phyloP scores from a whole-genome alignment of 441 rosid species.

The Adansonia madagascariensis region DNA sequence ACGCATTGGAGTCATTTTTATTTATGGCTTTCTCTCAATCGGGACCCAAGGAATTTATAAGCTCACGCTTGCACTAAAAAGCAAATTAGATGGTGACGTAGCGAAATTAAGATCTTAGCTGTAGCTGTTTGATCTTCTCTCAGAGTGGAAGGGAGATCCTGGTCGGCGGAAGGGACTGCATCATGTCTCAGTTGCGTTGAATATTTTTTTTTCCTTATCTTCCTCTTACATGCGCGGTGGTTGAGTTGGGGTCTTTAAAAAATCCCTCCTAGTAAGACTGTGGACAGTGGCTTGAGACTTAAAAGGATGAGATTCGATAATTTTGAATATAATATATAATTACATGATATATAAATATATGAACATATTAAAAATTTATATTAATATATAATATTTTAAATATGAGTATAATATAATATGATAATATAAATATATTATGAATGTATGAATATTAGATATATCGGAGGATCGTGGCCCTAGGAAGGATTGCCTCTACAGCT shows the following conservation, averaged over 20 bases:
- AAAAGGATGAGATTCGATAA: too few species aligned
- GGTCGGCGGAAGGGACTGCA: not conserved
- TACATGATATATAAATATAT: too few species aligned
- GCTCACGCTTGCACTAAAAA: not conserved
- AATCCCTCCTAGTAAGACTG: not conserved
- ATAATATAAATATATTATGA: too few species aligned
- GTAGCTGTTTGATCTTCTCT: not conserved
- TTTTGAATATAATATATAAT: too few species aligned
- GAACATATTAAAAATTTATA: too few species aligned
- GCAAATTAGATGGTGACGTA: not conserved
- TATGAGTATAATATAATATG: too few species aligned
- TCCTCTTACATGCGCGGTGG: too few species aligned
- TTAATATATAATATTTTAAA: too few species aligned
- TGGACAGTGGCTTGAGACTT: too few species aligned
- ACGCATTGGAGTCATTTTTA: not conserved
- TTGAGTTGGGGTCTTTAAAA: not conserved
- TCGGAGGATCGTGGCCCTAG: too few species aligned
- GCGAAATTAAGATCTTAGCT: not conserved
- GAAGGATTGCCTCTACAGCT: too few species aligned
- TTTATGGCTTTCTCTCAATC: not conserved
- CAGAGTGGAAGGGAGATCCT: not conserved
- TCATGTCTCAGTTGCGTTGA: not conserved
- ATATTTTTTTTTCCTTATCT: not conserved
- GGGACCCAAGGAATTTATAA: not conserved
- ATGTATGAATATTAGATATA: too few species aligned